A percentile compares a stretch with the other conserved stretches of the same genome.
Conservation (phyloP, 345 rosid species). For the Excoecaria agallocha region DNA sequence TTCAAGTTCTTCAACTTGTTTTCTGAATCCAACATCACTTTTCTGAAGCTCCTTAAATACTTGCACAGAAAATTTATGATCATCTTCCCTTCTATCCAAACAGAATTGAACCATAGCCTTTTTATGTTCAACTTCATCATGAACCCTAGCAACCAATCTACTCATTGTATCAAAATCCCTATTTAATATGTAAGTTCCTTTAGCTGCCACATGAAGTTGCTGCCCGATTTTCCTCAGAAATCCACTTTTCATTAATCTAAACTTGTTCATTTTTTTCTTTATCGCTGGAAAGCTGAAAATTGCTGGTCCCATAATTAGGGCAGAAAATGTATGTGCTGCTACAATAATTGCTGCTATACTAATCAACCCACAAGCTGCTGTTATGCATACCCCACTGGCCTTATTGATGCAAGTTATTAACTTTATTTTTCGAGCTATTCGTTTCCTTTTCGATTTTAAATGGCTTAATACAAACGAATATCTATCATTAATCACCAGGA, state of each 20-base stretch:
- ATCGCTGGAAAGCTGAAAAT: conserved; percentile 29
- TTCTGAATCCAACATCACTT: conserved; percentile 30
- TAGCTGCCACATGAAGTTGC: conserved; percentile 43
- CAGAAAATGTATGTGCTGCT: conserved; percentile 39
- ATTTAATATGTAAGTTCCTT: conserved; percentile 42
- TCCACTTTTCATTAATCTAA: conserved; percentile 21
- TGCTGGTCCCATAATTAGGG: conserved; percentile 31
- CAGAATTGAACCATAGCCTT: conserved; percentile 35
- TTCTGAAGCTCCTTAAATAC: conserved; percentile 41
- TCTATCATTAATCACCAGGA: conserved; percentile 29
- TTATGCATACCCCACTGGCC: conserved; percentile 33
- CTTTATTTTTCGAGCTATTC: conserved; percentile 33
- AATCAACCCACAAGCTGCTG: conserved; percentile 33
- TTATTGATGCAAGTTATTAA: conserved; percentile 22
- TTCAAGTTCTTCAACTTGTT: conserved; percentile 43
- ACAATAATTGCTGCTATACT: conserved; percentile 28
- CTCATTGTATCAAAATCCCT: conserved; percentile 49
- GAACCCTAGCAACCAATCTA: conserved; percentile 41
- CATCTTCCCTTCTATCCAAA: conserved; percentile 34
- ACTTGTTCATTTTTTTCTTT: conserved; percentile 23
- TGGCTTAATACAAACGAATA: conserved; percentile 21
- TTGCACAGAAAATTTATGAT: conserved; percentile 23
- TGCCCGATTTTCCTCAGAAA: conserved; percentile 25
- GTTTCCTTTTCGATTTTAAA: conserved; percentile 33
- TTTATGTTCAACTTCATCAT: conserved; percentile 46